Evolutionary conservation across 768 basidiomycete genomes (phyloP).

Genomic region (Xerocomellus amylosporus): DNA sequence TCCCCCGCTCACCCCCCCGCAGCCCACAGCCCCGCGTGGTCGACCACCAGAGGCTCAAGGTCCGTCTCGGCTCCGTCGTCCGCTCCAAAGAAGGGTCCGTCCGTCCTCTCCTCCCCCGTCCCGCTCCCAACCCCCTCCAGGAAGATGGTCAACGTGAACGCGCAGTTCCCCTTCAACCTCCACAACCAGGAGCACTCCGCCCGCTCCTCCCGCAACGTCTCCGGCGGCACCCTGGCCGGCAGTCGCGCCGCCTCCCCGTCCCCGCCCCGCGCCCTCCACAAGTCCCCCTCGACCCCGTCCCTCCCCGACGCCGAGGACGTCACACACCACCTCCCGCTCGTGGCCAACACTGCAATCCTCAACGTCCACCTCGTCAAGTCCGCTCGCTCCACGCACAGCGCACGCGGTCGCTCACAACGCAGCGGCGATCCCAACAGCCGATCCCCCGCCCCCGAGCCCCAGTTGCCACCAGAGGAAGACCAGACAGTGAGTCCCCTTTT

Average conservation of each 20-base stretch:
- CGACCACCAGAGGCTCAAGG: constrained; percentile 51
- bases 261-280: constrained; percentile 19
- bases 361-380: constrained; percentile 28
- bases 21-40: constrained; percentile 35
- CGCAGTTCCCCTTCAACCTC: constrained; percentile 59
- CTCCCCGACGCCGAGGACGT: constrained; percentile 20
- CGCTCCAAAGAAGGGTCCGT: constrained; percentile 60
- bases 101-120: not conserved
- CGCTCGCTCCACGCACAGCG: not conserved
- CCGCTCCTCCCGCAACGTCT: constrained; percentile 33
- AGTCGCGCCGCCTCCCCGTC: constrained; percentile 23
- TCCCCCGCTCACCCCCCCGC: not conserved
- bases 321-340: constrained; percentile 6
- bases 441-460: not conserved
- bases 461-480: not conserved
- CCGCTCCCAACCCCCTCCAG: constrained; percentile 31
- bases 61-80: constrained; percentile 53
- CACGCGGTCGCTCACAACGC: constrained; percentile 25
- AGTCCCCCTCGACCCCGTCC: constrained; percentile 23
- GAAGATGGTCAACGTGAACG: constrained; percentile 69
- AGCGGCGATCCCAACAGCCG: constrained; percentile 11
- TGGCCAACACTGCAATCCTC: constrained; percentile 8
- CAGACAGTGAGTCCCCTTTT: constrained; percentile 15
- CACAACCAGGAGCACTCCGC: constrained; percentile 26
- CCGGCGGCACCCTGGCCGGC: constrained; percentile 26